These are phyloP conservation scores for Omphalea diandra DNA, from an alignment of 441 rosid genomes.

Conservation along the genomic window DNA sequence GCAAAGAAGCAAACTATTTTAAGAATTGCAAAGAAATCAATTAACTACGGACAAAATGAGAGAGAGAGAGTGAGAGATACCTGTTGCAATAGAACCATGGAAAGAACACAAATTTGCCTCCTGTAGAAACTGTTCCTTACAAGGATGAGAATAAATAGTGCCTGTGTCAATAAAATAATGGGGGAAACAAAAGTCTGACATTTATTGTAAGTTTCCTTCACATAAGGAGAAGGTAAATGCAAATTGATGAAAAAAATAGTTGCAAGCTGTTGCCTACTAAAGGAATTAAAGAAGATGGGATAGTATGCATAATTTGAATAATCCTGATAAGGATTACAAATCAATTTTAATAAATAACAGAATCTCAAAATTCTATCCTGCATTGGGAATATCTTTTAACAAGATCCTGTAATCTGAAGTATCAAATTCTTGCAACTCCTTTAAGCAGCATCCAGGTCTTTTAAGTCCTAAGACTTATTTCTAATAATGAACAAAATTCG, in stretches of 20 bases:
- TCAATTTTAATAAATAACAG: slow-evolving; percentile 18
- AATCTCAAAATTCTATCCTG: background rate
- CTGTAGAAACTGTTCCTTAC: background rate
- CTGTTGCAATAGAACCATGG: slow-evolving; percentile 40
- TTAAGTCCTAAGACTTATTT: too few relatives aligned
- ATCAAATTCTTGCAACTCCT: background rate
- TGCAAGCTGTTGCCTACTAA: background rate
- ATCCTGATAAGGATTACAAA: slow-evolving; percentile 2
- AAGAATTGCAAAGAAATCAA: background rate
- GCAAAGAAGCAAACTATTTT: background rate
- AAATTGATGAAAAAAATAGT: background rate
- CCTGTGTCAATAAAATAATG: background rate
- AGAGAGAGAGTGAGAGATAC: too few relatives aligned
- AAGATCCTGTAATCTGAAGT: slow-evolving; percentile 19
- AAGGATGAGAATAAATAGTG: background rate
- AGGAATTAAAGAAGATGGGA: background rate
- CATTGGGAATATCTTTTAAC: slow-evolving; percentile 8
- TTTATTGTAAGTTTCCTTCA: background rate
- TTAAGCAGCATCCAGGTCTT: background rate
- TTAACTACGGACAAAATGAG: slow-evolving; percentile 5
- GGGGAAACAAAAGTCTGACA: background rate
- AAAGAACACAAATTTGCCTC: slow-evolving; percentile 8
- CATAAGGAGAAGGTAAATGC: slow-evolving; percentile 5
- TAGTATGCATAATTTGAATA: background rate
- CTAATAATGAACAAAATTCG: background rate